phyloP scores from a whole-genome alignment of 352 stramenopile species.

The Thalassiosira mediterranea region DNA sequence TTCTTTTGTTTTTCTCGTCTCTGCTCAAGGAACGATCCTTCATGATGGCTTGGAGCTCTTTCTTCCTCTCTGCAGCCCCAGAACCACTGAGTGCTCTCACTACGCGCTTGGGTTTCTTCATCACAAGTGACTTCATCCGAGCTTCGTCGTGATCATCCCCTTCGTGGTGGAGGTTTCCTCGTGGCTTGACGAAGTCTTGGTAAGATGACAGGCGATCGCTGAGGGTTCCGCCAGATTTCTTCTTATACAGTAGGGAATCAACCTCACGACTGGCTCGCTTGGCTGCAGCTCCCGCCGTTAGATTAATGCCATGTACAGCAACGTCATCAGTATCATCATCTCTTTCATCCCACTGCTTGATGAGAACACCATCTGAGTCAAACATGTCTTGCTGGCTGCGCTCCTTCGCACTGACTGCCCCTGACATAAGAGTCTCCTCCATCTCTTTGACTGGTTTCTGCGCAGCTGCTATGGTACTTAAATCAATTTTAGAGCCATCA shows the following conservation, averaged over 20 bases:
- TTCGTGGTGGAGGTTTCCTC: background rate
- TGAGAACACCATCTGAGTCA: constrained; percentile 9
- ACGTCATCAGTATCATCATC: constrained; percentile 5
- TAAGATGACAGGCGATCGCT: constrained; percentile 1
- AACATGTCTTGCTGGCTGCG: constrained; percentile 8
- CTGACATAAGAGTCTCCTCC: constrained; percentile 4
- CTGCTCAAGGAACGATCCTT: no score
- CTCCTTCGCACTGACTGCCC: constrained; percentile 3
- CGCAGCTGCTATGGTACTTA: background rate
- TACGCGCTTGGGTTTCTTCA: background rate
- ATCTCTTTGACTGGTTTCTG: constrained; percentile 4
- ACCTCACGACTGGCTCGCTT: constrained; percentile 9
- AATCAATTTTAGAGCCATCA: constrained; percentile 1
- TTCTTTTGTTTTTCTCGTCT: no score
- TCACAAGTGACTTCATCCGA: constrained; percentile 6
- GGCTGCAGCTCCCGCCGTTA: constrained; percentile 9
- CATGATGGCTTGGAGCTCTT: constrained; percentile 5
- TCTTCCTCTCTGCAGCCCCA: background rate
- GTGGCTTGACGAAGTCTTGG: constrained; percentile 5
- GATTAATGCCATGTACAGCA: constrained; percentile 19
- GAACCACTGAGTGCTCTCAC: background rate
- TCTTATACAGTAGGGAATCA: constrained; percentile 11
- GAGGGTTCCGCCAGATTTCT: constrained; percentile 11
- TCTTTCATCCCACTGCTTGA: constrained; percentile 17
- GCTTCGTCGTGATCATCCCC: constrained; percentile 4